phyloP scores from a whole-genome alignment of 2,329 filamentous ascomycete species.

The Aspergillus jensenii region DNA sequence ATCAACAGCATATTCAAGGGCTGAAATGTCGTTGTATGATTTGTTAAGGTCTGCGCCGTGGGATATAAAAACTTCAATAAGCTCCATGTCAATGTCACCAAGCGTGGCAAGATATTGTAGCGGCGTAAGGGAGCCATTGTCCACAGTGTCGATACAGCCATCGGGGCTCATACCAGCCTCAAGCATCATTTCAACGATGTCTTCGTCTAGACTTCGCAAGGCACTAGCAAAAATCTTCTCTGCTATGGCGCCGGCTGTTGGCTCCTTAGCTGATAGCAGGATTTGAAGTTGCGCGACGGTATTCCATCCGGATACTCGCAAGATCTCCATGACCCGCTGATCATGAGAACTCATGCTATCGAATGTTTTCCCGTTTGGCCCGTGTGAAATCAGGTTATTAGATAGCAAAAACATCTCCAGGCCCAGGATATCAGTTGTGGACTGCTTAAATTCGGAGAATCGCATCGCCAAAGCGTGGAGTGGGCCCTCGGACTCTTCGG shows the following conservation, averaged over 20 bases:
- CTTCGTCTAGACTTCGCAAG: too few species aligned
- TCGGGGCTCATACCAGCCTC: background rate
- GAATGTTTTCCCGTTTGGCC: background rate
- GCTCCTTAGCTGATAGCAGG: slow-evolving; percentile 10
- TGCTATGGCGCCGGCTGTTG: slow-evolving; percentile 16
- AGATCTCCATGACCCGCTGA: background rate
- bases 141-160: background rate
- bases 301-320: slow-evolving; percentile 5
- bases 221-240: too few species aligned
- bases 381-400: slow-evolving; percentile 13
- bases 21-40: background rate
- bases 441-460: background rate
- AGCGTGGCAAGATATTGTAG: background rate
- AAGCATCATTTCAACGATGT: too few species aligned
- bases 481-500: slow-evolving; percentile 10
- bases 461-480: background rate
- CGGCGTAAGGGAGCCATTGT: background rate
- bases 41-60: background rate
- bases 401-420: slow-evolving; percentile 16
- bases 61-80: background rate
- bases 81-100: too few species aligned
- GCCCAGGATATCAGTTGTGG: background rate
- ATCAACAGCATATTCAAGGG: slow-evolving; percentile 2
- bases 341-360: background rate
- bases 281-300: background rate